These are phyloP conservation scores for Phytopythium montanum DNA, from an alignment of 352 stramenopile species.

Conservation along the genomic window DNA sequence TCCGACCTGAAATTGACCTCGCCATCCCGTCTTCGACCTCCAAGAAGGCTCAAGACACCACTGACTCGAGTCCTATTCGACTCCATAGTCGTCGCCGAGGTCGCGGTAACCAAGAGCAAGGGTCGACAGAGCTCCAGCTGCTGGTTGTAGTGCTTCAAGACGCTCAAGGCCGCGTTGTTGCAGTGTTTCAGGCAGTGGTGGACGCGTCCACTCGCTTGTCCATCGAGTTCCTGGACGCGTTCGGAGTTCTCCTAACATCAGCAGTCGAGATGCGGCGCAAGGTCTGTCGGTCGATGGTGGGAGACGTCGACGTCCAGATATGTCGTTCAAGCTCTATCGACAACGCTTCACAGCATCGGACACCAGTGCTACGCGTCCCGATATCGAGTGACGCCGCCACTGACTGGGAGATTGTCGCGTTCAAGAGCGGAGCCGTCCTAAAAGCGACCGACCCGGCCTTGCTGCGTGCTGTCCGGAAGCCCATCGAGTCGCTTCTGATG, in stretches of 20 bases:
- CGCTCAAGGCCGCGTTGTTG: conserved; percentile 3
- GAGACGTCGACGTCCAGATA: conserved; percentile 8
- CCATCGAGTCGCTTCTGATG: conserved; percentile 8
- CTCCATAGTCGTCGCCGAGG: background rate
- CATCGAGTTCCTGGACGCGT: conserved; percentile 18
- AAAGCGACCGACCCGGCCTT: conserved; percentile 10
- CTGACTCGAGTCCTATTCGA: background rate
- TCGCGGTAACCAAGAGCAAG: background rate
- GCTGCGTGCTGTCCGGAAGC: conserved; percentile 9
- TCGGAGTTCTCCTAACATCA: conserved; percentile 13
- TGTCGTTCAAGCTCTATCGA: background rate
- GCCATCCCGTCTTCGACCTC: background rate
- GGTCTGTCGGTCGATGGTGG: conserved; percentile 12
- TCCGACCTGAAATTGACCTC: conserved; percentile 14
- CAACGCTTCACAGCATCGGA: background rate
- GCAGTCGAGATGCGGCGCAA: conserved; percentile 13
- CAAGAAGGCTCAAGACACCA: background rate
- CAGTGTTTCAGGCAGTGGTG: conserved; percentile 16
- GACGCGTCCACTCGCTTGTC: background rate
- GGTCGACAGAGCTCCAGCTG: conserved; percentile 2
- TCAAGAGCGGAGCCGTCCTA: conserved; percentile 10
- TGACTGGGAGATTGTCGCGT: conserved; percentile 6
- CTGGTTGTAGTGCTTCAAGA: conserved; percentile 15
- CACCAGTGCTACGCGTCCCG: conserved; percentile 6
- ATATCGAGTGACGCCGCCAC: background rate